Evolutionary conservation across 257 asterid genomes (phyloP).

Genomic region (Solanum verrucosum): DNA sequence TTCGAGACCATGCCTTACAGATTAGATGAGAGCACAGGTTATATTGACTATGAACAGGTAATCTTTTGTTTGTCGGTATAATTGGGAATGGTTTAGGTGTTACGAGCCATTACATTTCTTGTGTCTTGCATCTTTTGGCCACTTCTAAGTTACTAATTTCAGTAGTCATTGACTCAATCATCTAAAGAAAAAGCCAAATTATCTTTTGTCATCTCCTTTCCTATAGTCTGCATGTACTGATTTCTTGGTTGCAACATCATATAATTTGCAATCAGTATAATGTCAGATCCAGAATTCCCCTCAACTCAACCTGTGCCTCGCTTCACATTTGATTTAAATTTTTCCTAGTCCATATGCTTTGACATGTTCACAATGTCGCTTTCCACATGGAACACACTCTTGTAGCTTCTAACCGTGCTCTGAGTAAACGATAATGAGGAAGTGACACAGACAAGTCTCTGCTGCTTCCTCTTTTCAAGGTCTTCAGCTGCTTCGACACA

Average conservation of each 20-base stretch:
- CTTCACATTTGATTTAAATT: neutral
- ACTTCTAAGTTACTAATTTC: neutral
- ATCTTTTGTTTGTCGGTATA: neutral
- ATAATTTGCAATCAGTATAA: neutral
- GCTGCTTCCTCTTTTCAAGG: neutral
- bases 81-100: neutral
- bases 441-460: neutral
- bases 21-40: constrained; percentile 87
- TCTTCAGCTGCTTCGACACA: neutral
- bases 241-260: neutral
- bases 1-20: constrained; percentile 99
- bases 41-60: constrained; percentile 96
- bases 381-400: neutral
- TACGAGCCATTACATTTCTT: neutral
- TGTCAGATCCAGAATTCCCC: neutral
- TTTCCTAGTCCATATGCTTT: neutral
- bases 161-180: neutral
- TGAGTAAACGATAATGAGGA: neutral
- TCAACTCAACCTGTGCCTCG: neutral
- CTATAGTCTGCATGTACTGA: neutral
- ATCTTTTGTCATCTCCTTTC: neutral
- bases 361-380: neutral
- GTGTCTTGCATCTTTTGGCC: neutral
- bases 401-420: neutral
- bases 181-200: neutral